A percentile compares a stretch with the other conserved stretches of the same genome.
phyloP scores from a whole-genome alignment of 495 filamentous ascomycete species.

The Neurospora pannonica region DNA sequence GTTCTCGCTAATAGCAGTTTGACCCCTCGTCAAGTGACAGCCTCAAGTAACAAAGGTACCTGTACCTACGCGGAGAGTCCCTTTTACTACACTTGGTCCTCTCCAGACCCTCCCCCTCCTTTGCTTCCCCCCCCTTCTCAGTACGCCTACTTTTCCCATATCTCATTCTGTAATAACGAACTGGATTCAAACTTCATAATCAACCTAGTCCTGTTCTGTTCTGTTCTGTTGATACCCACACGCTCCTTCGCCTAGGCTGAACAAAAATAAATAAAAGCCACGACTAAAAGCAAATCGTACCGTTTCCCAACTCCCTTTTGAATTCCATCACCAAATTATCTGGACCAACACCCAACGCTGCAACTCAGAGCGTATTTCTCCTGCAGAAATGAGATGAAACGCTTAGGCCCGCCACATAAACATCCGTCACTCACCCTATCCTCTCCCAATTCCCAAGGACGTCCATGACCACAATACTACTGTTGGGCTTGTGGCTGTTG shows the following conservation, averaged over 20 bases:
- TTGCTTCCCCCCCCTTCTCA: neutral
- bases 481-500: neutral
- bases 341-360: neutral
- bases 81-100: neutral
- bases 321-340: neutral
- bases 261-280: slow-evolving; percentile 1
- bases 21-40: neutral
- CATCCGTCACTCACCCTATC: neutral
- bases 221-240: neutral
- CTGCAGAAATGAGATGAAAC: neutral
- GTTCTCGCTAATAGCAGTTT: neutral
- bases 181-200: neutral
- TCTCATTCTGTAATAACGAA: neutral
- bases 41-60: neutral
- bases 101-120: neutral
- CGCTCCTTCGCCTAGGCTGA: neutral
- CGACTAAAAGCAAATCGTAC: neutral
- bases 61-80: neutral
- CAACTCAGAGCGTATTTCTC: neutral
- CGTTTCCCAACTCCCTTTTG: neutral
- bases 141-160: neutral
- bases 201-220: neutral
- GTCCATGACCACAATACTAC: neutral
- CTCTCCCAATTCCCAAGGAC: neutral
- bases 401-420: neutral